Evolutionary conservation across 108 stramenopile genomes (phyloP).

Genomic region (Mayamaea pseudoterrestris): DNA sequence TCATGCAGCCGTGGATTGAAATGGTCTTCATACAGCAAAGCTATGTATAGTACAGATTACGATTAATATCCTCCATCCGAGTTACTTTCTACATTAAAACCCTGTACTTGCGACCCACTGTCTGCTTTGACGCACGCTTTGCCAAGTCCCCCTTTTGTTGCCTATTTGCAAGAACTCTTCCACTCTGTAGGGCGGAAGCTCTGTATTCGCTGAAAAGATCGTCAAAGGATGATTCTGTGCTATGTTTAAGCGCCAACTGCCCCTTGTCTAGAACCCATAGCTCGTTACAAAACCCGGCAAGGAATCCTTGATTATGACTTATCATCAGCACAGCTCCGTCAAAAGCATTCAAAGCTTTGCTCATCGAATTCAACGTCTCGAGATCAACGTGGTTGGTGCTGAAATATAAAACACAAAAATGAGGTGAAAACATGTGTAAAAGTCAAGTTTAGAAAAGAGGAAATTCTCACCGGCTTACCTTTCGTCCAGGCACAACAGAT

Average conservation of each 20-base stretch:
- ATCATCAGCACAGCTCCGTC: constrained; percentile 83
- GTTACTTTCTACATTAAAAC: too few relatives aligned
- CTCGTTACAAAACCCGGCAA: constrained; percentile 52
- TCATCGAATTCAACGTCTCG: constrained; percentile 82
- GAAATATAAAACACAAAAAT: too few relatives aligned
- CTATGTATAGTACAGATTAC: too few relatives aligned
- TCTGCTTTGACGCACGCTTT: constrained; percentile 28
- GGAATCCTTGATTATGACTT: constrained; percentile 76
- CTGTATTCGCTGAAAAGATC: constrained; percentile 39
- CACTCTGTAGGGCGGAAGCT: constrained; percentile 9
- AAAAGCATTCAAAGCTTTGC: constrained; percentile 54
- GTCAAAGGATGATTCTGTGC: constrained; percentile 42
- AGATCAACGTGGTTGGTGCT: constrained; percentile 86
- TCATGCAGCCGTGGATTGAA: constrained; percentile 74
- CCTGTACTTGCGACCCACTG: constrained; percentile 1
- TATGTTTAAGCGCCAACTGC: constrained; percentile 31
- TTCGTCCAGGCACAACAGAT: constrained; percentile 50
- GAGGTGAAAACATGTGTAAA: neutral
- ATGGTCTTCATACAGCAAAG: too few relatives aligned
- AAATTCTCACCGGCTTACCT: too few relatives aligned
- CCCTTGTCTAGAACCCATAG: constrained; percentile 66
- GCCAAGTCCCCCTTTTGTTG: constrained; percentile 27
- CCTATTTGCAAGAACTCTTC: constrained; percentile 2
- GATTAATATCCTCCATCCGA: too few relatives aligned
- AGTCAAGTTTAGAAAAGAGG: neutral